Evolutionary conservation across 371 early-diverging fungal genomes (phyloP).

Genomic region (Mortierella sp.): DNA sequence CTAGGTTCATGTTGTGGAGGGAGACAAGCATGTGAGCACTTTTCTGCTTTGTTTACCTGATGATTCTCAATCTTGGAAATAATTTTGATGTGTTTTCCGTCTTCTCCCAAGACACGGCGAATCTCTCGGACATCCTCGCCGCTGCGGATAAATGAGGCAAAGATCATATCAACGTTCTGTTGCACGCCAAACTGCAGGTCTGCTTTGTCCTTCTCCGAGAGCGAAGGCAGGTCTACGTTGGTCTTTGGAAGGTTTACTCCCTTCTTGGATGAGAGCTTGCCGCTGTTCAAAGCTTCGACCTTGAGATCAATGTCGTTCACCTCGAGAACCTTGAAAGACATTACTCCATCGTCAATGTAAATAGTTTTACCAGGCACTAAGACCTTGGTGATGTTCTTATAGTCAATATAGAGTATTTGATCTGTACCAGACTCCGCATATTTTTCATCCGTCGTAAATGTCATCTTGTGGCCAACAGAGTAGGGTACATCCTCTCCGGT

Average conservation of each 20-base stretch:
- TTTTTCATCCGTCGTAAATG: constrained; percentile 81
- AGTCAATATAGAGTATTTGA: constrained; percentile 85
- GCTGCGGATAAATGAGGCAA: constrained; percentile 95
- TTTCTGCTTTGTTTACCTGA: constrained; percentile 67
- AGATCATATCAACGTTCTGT: constrained; percentile 94
- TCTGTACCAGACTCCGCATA: constrained; percentile 72
- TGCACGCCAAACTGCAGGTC: constrained; percentile 93
- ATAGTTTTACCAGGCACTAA: constrained; percentile 84
- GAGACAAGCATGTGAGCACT: constrained; percentile 18
- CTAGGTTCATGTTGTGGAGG: neutral
- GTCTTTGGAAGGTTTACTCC: constrained; percentile 89
- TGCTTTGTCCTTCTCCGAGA: constrained; percentile 92
- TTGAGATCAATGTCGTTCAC: constrained; percentile 68
- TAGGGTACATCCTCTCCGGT: constrained; percentile 74
- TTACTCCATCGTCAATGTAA: constrained; percentile 86
- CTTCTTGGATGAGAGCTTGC: constrained; percentile 81
- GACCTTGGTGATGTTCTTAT: constrained; percentile 86
- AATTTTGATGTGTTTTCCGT: constrained; percentile 88
- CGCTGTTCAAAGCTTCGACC: constrained; percentile 78
- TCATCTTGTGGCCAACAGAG: constrained; percentile 76
- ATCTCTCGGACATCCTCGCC: constrained; percentile 90
- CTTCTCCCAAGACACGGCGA: constrained; percentile 80
- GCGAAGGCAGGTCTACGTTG: constrained; percentile 86
- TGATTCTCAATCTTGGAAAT: constrained; percentile 95
- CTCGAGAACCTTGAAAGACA: constrained; percentile 83